Evolutionary conservation across 805 yeast species (phyloP).

Genomic region (Candida broadrunensis): DNA sequence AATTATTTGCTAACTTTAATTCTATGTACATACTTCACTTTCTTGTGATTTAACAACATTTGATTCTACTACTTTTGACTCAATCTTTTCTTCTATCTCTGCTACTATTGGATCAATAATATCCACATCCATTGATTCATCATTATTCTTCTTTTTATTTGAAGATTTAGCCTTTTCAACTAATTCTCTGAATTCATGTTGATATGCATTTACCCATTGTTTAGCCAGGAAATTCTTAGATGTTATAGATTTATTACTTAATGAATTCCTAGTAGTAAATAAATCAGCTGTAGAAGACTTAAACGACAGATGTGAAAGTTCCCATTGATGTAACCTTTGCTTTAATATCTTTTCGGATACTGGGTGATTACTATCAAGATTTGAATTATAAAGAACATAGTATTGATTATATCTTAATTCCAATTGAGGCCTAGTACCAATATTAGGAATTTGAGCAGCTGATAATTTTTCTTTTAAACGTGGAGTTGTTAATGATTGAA

Average conservation of each 20-base stretch:
- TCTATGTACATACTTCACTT: background rate
- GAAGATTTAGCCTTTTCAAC: conserved; percentile 34
- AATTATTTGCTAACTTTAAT: too few species aligned
- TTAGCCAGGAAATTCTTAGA: conserved; percentile 46
- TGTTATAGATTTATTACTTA: conserved; percentile 30
- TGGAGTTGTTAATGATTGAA: conserved; percentile 52
- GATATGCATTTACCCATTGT: conserved; percentile 41
- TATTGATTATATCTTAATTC: conserved; percentile 76
- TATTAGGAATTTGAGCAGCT: conserved; percentile 52
- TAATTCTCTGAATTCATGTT: conserved; percentile 37
- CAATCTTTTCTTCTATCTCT: background rate
- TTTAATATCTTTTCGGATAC: conserved; percentile 52
- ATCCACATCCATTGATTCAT: too few species aligned
- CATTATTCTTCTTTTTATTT: background rate
- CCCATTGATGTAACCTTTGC: conserved; percentile 67
- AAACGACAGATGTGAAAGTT: conserved; percentile 41
- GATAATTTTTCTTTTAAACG: conserved; percentile 61
- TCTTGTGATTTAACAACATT: too few species aligned
- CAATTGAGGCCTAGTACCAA: conserved; percentile 61
- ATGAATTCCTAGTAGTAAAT: conserved; percentile 14
- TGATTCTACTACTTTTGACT: too few species aligned
- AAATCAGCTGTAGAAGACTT: conserved; percentile 18
- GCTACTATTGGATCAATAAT: too few species aligned
- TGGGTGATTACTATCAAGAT: conserved; percentile 70
- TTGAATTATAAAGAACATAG: conserved; percentile 75